Evolutionary conservation across 2,329 filamentous ascomycete species (phyloP).

Genomic region (Aulographum hederae): DNA sequence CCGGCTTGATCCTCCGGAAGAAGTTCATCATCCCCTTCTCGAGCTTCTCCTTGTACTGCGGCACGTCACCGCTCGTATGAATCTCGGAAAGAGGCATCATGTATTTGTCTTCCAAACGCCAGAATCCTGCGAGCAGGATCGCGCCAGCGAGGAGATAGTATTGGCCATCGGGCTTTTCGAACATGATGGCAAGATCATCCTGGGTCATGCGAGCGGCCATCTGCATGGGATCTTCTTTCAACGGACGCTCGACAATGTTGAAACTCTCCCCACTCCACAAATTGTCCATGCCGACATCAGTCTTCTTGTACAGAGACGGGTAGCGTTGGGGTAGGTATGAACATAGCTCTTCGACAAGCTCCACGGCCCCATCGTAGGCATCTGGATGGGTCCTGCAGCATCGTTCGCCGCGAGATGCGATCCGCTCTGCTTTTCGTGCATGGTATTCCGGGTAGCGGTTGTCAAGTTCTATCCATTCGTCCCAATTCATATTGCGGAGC

Average conservation of each 20-base stretch:
- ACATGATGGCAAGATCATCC: constrained; percentile 72
- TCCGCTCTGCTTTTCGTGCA: constrained; percentile 48
- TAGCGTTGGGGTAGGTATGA: constrained; percentile 60
- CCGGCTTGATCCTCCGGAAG: constrained; percentile 52
- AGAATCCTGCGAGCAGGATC: constrained; percentile 65
- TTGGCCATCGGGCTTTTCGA: constrained; percentile 56
- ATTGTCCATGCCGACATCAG: constrained; percentile 49
- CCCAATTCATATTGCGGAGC: constrained; percentile 47
- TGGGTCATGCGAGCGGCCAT: constrained; percentile 56
- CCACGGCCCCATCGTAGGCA: constrained; percentile 52
- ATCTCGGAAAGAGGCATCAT: constrained; percentile 66
- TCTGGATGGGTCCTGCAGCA: constrained; percentile 52
- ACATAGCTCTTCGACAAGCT: constrained; percentile 56
- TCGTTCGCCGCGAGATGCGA: constrained; percentile 45
- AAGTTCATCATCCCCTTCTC: constrained; percentile 69
- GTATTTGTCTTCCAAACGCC: constrained; percentile 64
- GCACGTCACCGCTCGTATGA: constrained; percentile 61
- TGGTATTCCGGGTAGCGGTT: constrained; percentile 61
- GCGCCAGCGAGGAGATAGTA: constrained; percentile 66
- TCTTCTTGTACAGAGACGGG: constrained; percentile 48
- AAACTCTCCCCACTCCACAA: constrained; percentile 53
- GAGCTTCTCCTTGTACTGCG: constrained; percentile 50
- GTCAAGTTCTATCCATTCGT: constrained; percentile 74
- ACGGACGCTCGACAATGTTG: constrained; percentile 43
- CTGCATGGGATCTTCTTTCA: constrained; percentile 62